Conservation (phyloP, 805 yeast species). For the Spathaspora girioi region DNA sequence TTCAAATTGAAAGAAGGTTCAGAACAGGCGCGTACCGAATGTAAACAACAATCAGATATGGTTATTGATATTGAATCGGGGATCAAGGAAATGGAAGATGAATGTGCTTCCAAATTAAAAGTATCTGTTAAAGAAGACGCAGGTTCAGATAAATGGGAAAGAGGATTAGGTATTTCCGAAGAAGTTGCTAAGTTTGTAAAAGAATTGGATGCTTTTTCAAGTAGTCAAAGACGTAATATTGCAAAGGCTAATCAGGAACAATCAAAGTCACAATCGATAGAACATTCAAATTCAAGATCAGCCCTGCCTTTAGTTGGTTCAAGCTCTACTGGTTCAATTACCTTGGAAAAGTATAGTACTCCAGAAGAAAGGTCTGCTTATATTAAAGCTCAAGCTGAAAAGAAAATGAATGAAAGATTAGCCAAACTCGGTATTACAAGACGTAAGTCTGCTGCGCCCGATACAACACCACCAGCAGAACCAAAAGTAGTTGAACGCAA, state of each 20-base stretch:
- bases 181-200: conserved; percentile 61
- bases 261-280: neutral
- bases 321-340: conserved; percentile 7
- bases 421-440: conserved; percentile 73
- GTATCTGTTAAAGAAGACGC: conserved; percentile 40
- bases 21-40: conserved; percentile 48
- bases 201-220: conserved; percentile 38
- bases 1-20: conserved; percentile 49
- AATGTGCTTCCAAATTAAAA: conserved; percentile 40
- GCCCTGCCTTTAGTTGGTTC: conserved; percentile 5
- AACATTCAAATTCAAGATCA: conserved; percentile 1
- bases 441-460: conserved; percentile 16
- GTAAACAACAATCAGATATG: conserved; percentile 53
- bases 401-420: conserved; percentile 78
- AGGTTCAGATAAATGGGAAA: conserved; percentile 73
- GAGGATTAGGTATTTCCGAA: conserved; percentile 70
- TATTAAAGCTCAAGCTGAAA: conserved; percentile 72
- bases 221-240: conserved; percentile 7
- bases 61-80: conserved; percentile 71
- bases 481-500: conserved; percentile 1
- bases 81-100: conserved; percentile 59
- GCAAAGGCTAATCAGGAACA: conserved; percentile 8
- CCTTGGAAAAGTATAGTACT: conserved; percentile 27
- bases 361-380: conserved; percentile 74
- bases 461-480: conserved; percentile 3